A percentile compares a stretch with the other conserved stretches of the same genome.
These are phyloP conservation scores for Calocybe gambosa DNA, from an alignment of 1,284 basidiomycete species.

Conservation along the genomic window DNA sequence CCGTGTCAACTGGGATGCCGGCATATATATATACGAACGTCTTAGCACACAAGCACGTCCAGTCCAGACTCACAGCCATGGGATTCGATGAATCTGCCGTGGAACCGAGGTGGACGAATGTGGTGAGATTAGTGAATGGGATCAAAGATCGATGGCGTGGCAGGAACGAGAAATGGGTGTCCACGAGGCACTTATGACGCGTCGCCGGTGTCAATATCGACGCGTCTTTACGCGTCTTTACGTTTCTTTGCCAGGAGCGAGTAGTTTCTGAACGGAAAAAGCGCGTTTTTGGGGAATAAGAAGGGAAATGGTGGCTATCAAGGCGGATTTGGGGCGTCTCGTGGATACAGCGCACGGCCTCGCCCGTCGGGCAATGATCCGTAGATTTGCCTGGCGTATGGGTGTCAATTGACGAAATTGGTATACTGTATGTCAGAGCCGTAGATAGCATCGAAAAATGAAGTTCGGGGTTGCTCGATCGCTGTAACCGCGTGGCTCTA, in stretches of 20 bases:
- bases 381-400: constrained; percentile 21
- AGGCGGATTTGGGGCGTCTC: constrained; percentile 6
- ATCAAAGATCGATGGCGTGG: constrained; percentile 19
- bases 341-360: constrained; percentile 14
- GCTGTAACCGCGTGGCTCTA: constrained; percentile 7
- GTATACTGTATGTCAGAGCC: background rate
- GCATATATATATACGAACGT: background rate
- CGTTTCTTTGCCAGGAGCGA: constrained; percentile 14
- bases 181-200: constrained; percentile 19
- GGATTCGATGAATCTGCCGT: constrained; percentile 10
- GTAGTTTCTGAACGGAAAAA: constrained; percentile 11
- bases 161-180: constrained; percentile 10
- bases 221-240: constrained; percentile 41
- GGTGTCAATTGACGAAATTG: constrained; percentile 3
- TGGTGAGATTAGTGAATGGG: constrained; percentile 19
- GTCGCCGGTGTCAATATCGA: constrained; percentile 20
- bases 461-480: constrained; percentile 5
- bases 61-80: constrained; percentile 2
- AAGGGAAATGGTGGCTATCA: constrained; percentile 13
- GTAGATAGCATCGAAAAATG: background rate
- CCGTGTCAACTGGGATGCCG: constrained; percentile 1
- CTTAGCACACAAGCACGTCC: background rate
- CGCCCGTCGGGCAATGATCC: constrained; percentile 28
- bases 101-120: constrained; percentile 23
- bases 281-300: constrained; percentile 17